Percentiles rank a stretch among this genome's conserved stretches.
phyloP scores from a whole-genome alignment of 2,329 filamentous ascomycete genomes.

The Hypoxylon sp. region DNA sequence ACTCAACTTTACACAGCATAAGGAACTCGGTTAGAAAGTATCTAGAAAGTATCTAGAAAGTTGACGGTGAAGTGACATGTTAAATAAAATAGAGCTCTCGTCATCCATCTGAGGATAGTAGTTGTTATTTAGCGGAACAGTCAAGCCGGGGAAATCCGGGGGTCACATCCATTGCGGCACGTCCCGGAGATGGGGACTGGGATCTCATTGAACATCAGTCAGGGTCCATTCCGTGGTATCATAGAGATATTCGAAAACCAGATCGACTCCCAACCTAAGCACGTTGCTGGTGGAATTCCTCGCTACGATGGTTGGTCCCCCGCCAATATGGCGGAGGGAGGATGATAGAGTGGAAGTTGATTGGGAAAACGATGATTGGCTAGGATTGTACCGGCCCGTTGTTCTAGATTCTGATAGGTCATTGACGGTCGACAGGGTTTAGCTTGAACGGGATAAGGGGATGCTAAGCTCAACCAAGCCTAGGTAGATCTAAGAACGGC shows the following conservation, averaged over 20 bases:
- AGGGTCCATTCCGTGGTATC: too few species aligned
- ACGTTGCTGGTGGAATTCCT: too few species aligned
- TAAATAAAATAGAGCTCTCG: too few species aligned
- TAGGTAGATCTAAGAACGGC: slow-evolving; percentile 29
- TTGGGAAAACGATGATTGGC: slow-evolving; percentile 20
- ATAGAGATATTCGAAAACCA: too few species aligned
- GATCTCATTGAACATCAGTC: slow-evolving; percentile 8
- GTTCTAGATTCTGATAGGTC: slow-evolving; percentile 19
- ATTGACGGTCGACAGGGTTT: background rate
- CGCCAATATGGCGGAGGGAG: slow-evolving; percentile 20
- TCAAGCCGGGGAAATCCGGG: slow-evolving; percentile 22
- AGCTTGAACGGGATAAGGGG: slow-evolving; percentile 8
- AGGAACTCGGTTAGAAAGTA: too few species aligned
- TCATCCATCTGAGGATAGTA: too few species aligned
- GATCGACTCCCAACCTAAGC: too few species aligned
- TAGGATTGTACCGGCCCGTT: slow-evolving; percentile 3
- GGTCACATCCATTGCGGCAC: slow-evolving; percentile 26
- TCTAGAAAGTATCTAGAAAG: too few species aligned
- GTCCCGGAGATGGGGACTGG: slow-evolving; percentile 17
- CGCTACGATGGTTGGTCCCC: slow-evolving; percentile 9
- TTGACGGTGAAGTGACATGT: too few species aligned
- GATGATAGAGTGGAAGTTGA: slow-evolving; percentile 22
- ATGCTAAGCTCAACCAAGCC: slow-evolving; percentile 9
- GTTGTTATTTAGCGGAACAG: slow-evolving; percentile 1
- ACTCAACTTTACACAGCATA: background rate